Conservation (phyloP, 1,139 yeast genomes). For the Hanseniaspora sp. region DNA sequence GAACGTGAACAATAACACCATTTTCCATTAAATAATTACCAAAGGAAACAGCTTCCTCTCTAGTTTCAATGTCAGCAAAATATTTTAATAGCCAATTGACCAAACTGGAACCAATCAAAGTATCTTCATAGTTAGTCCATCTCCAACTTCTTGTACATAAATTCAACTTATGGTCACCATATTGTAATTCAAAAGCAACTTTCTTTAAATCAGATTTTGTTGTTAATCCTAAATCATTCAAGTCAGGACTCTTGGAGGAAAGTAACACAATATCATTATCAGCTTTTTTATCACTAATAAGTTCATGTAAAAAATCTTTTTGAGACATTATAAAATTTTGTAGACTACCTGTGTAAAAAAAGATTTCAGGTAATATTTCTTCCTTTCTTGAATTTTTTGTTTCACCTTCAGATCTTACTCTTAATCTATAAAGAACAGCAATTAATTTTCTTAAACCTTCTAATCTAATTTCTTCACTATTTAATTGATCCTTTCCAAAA, state of each 20-base stretch:
- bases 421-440: constrained; percentile 51
- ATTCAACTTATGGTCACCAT: constrained; percentile 42
- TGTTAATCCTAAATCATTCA: constrained; percentile 31
- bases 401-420: constrained; percentile 39
- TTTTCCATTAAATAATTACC: constrained; percentile 68
- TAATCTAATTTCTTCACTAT: constrained; percentile 71
- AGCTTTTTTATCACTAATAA: constrained; percentile 27
- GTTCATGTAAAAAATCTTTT: constrained; percentile 25
- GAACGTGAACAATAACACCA: constrained; percentile 70
- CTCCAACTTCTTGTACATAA: constrained; percentile 86
- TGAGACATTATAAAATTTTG: constrained; percentile 53
- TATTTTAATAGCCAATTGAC: constrained; percentile 75
- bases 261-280: background rate
- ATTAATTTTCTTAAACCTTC: constrained; percentile 77
- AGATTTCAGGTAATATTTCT: constrained; percentile 59
- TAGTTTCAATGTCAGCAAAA: constrained; percentile 63
- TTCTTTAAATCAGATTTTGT: constrained; percentile 36
- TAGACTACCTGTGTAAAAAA: constrained; percentile 78
- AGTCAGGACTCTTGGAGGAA: constrained; percentile 18
- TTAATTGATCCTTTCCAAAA: constrained; percentile 46
- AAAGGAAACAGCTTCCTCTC: constrained; percentile 71
- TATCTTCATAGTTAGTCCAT: constrained; percentile 61
- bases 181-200: constrained; percentile 56
- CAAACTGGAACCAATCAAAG: constrained; percentile 76
- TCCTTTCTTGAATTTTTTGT: constrained; percentile 34